Conservation (phyloP, 345 rosid genomes). For the Gossypium turneri region DNA sequence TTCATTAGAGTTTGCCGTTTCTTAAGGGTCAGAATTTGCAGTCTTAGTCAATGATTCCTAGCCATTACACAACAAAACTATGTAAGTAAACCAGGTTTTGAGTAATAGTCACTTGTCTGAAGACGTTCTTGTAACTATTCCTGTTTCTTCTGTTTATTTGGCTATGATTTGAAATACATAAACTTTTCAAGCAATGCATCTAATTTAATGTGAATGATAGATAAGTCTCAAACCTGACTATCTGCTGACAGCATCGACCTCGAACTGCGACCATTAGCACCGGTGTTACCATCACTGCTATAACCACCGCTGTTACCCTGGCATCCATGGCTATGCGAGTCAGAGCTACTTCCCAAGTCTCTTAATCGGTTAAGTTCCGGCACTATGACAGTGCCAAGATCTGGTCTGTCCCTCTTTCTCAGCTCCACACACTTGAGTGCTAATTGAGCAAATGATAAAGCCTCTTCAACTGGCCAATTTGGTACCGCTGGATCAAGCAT, state of each 20-base stretch:
- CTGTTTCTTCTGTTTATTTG: not conserved
- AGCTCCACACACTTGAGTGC: constrained; percentile 65
- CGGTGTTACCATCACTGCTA: not conserved
- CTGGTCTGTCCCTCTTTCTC: constrained; percentile 80
- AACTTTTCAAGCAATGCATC: constrained; percentile 1
- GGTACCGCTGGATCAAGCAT: constrained; percentile 58
- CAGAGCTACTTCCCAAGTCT: constrained; percentile 33
- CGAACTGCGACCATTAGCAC: constrained; percentile 5
- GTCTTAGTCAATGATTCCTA: constrained; percentile 11
- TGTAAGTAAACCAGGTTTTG: not conserved
- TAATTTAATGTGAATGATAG: not conserved
- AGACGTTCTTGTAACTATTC: not conserved
- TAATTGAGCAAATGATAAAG: constrained; percentile 52
- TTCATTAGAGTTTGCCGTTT: not conserved
- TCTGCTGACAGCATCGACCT: constrained; percentile 8
- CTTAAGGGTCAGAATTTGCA: not conserved
- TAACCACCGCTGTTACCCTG: not conserved
- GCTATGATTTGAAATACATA: not conserved
- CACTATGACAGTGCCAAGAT: constrained; percentile 58
- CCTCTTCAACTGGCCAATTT: constrained; percentile 82
- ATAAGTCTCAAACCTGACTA: constrained; percentile 22
- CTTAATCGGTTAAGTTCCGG: constrained; percentile 68
- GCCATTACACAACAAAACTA: not conserved
- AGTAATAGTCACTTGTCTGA: not conserved
- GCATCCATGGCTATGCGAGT: not conserved